These are phyloP conservation scores for Neonectria ditissima DNA, from an alignment of 2,329 filamentous ascomycete species.

Conservation along the genomic window DNA sequence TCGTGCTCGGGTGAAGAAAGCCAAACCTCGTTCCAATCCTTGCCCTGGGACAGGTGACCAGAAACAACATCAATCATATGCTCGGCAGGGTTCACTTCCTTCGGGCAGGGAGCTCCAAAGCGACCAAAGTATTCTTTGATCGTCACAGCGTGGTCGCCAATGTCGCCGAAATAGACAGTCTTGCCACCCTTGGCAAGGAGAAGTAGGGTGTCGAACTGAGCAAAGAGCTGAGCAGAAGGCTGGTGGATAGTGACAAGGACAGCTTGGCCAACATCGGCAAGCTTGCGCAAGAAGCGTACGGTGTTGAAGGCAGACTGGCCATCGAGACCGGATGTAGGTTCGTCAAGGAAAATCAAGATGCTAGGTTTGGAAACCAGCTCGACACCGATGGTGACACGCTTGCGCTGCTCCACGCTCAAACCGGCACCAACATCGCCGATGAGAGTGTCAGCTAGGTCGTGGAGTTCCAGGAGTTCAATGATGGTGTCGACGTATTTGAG, in stretches of 20 bases:
- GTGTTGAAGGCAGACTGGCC: constrained; percentile 75
- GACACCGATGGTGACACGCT: constrained; percentile 70
- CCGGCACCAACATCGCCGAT: constrained; percentile 64
- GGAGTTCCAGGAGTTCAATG: constrained; percentile 71
- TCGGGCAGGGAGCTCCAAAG: constrained; percentile 72
- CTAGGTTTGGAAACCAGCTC: constrained; percentile 72
- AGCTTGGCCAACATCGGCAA: constrained; percentile 74
- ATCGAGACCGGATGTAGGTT: constrained; percentile 75
- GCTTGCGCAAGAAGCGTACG: constrained; percentile 73
- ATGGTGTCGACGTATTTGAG: constrained; percentile 81
- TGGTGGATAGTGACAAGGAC: constrained; percentile 79
- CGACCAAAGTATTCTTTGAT: constrained; percentile 74
- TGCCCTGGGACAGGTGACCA: constrained; percentile 58
- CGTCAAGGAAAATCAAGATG: constrained; percentile 70
- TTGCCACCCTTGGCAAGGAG: constrained; percentile 74
- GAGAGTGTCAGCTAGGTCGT: constrained; percentile 61
- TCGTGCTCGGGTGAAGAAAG: constrained; percentile 70
- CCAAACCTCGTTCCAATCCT: constrained; percentile 79
- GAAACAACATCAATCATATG: constrained; percentile 76
- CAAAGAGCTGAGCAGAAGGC: constrained; percentile 74
- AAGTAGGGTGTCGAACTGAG: constrained; percentile 74
- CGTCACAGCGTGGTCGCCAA: constrained; percentile 66
- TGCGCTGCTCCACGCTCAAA: constrained; percentile 65
- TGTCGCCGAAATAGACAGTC: constrained; percentile 76
- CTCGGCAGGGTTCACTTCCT: constrained; percentile 77